phyloP scores from a whole-genome alignment of 768 basidiomycete genomes.

The Pulveroboletus sp. region DNA sequence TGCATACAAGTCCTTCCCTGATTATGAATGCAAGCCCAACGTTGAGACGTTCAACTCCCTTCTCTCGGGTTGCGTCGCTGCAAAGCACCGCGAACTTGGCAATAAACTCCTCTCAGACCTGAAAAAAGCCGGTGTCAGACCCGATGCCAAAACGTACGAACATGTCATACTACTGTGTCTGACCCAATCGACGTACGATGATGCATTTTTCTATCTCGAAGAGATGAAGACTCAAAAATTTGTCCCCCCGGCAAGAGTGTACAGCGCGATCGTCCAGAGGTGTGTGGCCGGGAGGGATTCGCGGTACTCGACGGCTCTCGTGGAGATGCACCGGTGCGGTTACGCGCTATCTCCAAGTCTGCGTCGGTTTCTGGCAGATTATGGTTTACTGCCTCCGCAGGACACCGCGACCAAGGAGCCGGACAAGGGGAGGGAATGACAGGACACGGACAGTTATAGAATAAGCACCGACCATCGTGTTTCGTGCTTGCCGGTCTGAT shows the following conservation, averaged over 20 bases:
- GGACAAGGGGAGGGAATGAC: not conserved
- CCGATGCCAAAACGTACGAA: conserved; percentile 60
- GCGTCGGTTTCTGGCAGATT: conserved; percentile 28
- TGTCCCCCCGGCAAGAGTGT: conserved; percentile 50
- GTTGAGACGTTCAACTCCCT: conserved; percentile 66
- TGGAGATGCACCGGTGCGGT: conserved; percentile 67
- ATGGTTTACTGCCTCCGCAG: conserved; percentile 3
- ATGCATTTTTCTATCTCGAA: conserved; percentile 85
- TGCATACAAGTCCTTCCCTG: conserved; percentile 59
- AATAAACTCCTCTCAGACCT: conserved; percentile 65
- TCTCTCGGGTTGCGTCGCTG: conserved; percentile 56
- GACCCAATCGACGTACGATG: conserved; percentile 70
- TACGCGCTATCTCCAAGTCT: conserved; percentile 36
- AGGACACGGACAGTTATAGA: not conserved
- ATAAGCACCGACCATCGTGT: not conserved
- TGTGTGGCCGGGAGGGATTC: conserved; percentile 54
- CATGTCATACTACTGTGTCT: conserved; percentile 66
- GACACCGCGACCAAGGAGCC: not conserved
- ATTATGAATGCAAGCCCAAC: conserved; percentile 53
- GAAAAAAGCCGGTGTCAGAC: conserved; percentile 49
- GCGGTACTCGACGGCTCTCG: conserved; percentile 57
- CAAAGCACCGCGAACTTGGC: conserved; percentile 60
- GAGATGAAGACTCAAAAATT: conserved; percentile 71
- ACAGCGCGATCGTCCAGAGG: conserved; percentile 54
- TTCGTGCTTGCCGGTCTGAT: not conserved